Evolutionary conservation across 352 stramenopile genomes (phyloP), one percentile per base, ranked within the genome.

Genomic region (Phytophthora megakarya): DNA sequence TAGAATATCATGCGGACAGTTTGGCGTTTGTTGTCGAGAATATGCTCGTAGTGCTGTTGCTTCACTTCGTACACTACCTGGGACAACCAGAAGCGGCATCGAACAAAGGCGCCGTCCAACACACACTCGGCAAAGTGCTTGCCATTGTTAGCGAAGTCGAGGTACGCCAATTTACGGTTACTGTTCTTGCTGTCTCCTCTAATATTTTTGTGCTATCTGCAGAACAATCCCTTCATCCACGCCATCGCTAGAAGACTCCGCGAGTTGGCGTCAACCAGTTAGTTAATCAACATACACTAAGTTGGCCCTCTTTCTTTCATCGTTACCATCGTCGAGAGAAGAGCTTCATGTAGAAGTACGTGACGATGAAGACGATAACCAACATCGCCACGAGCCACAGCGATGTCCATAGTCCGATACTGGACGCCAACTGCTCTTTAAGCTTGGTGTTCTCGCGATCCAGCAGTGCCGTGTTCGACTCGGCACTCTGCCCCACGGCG

Each of bases 261-360:
- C 42, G 84, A 93, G 53, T 51, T 93, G 40, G 76, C 69, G 19
- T 70, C 58, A 3, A 73, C 25, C 58, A 71, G 59, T 46, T 70
- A 72, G 61, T 62, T 65, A 49, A 46, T 22, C 19, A 50, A 39
- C 44, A 22, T n/a, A n/a, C n/a, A n/a, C n/a, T n/a, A n/a, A n/a
- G n/a, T n/a, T n/a, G n/a, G n/a, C n/a, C n/a, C n/a, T n/a, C n/a
- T n/a, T n/a, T n/a, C n/a, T n/a, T n/a, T n/a, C n/a, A n/a, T n/a
- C n/a, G n/a, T 79, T 55, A 82, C 73, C 68, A 85, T 12, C 74
- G 67, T 50, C 83, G 70, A 4, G 78, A 88, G 50, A 92, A 92
- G 21, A 92, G 48, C 65, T 90, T 90, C 66, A 93, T 89, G 73
- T 89, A 93, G 18, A 89, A 79, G 61, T 91, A 93, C 50, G 72